phyloP scores from a whole-genome alignment of 2,329 filamentous ascomycete species.

The Colletotrichum tropicicola region DNA sequence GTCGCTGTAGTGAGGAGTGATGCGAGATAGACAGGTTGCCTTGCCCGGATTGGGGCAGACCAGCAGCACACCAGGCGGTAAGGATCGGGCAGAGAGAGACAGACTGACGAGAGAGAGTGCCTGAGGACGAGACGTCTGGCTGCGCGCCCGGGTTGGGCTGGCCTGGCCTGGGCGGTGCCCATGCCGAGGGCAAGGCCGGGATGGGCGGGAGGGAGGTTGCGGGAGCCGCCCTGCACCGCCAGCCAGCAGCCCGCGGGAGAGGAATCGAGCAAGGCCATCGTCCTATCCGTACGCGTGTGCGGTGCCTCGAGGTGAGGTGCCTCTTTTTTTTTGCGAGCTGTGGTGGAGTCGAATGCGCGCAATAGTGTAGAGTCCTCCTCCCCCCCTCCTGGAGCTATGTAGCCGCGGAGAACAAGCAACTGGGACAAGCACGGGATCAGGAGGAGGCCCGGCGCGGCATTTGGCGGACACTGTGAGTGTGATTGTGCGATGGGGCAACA shows the following conservation, averaged over 20 bases:
- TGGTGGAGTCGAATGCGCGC: not conserved
- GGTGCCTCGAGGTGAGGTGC: not conserved
- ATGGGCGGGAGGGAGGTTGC: too few relatives aligned
- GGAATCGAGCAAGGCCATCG: too few relatives aligned
- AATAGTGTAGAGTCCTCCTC: not conserved
- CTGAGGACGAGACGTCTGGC: not conserved
- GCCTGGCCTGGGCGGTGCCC: too few relatives aligned
- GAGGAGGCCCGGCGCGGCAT: not conserved
- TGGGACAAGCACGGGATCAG: not conserved
- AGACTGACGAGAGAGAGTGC: too few relatives aligned
- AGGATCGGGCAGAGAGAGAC: not conserved
- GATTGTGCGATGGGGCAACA: not conserved
- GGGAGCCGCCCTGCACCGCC: too few relatives aligned
- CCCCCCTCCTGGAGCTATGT: not conserved
- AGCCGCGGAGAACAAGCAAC: conserved; percentile 4
- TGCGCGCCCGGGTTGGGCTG: too few relatives aligned
- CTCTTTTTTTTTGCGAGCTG: not conserved
- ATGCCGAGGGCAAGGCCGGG: too few relatives aligned
- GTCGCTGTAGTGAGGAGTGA: conserved; percentile 5
- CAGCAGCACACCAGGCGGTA: not conserved
- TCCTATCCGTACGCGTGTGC: not conserved
- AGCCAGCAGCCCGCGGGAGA: not conserved
- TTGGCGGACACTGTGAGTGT: conserved; percentile 5
- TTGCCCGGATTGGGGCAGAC: conserved; percentile 5
- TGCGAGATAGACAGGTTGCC: conserved; percentile 25